These are phyloP conservation scores for Limonium bicolor DNA, from an alignment of 148 eudicot genomes.

Conservation along the genomic window DNA sequence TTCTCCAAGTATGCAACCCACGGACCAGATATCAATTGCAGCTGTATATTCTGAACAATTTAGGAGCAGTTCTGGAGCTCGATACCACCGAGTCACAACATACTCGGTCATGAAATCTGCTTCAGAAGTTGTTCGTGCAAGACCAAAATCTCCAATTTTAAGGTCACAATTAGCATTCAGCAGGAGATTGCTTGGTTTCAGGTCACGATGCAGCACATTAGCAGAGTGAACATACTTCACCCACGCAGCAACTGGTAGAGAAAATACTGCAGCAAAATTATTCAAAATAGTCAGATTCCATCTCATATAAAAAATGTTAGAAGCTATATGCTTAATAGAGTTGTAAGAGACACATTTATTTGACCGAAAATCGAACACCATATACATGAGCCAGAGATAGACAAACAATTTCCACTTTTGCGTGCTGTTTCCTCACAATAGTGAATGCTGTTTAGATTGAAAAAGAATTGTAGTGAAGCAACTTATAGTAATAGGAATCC, in stretches of 20 bases:
- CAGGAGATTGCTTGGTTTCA: constrained; percentile 36
- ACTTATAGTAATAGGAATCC: no score
- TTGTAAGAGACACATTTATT: no score
- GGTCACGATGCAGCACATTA: constrained; percentile 39
- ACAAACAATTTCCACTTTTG: no score
- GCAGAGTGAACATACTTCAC: constrained; percentile 39
- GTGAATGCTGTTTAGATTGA: no score
- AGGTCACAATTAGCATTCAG: constrained; percentile 34
- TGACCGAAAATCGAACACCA: no score
- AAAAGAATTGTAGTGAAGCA: no score
- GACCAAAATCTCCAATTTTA: constrained; percentile 39
- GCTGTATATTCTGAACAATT: constrained; percentile 45
- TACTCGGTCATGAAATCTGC: constrained; percentile 47
- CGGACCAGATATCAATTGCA: constrained; percentile 46
- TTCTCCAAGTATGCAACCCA: constrained; percentile 38
- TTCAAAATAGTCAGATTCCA: neutral
- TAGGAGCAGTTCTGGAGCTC: constrained; percentile 41
- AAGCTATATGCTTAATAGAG: no score
- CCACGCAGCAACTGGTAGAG: constrained; percentile 34
- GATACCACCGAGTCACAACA: constrained; percentile 42
- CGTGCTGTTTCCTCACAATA: no score
- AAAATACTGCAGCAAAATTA: constrained; percentile 25
- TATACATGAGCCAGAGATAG: no score
- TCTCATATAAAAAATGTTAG: no score
- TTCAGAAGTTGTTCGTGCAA: constrained; percentile 45